These are phyloP conservation scores for Penicillium janthinellum DNA, from an alignment of 2,329 filamentous ascomycete genomes.

Conservation along the genomic window DNA sequence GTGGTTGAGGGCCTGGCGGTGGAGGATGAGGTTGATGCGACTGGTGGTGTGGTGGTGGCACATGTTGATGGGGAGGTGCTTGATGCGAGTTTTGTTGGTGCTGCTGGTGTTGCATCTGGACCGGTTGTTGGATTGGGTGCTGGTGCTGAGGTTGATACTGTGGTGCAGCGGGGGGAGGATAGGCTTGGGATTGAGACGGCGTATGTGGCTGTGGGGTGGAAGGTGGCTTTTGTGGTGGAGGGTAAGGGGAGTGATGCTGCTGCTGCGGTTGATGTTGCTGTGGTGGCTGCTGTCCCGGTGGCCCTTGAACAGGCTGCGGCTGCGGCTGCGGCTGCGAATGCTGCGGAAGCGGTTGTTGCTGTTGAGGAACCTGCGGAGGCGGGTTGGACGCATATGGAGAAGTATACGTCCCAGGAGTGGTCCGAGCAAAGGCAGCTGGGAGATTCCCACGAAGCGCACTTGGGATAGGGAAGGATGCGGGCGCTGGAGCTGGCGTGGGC, in stretches of 20 bases:
- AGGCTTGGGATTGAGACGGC: conserved; percentile 22
- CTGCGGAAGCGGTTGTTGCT: conserved; percentile 32
- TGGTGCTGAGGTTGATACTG: conserved; percentile 26
- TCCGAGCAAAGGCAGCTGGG: conserved; percentile 42
- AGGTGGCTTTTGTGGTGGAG: conserved; percentile 22
- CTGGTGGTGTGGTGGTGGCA: conserved; percentile 21
- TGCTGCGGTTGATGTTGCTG: conserved; percentile 23
- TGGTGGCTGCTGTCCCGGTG: conserved; percentile 15
- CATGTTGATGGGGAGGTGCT: conserved; percentile 10
- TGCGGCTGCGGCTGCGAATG: conserved; percentile 33
- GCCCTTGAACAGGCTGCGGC: conserved; percentile 20
- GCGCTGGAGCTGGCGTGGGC: conserved; percentile 23
- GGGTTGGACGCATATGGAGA: conserved; percentile 46
- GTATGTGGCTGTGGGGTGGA: conserved; percentile 25
- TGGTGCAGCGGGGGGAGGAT: conserved; percentile 19
- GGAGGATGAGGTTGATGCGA: conserved; percentile 29
- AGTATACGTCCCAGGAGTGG: conserved; percentile 41
- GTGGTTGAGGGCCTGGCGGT: conserved; percentile 19
- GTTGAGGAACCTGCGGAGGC: conserved; percentile 36
- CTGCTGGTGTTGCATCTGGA: conserved; percentile 10
- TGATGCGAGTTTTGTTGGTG: conserved; percentile 18
- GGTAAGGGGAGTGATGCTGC: conserved; percentile 30
- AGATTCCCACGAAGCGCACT: conserved; percentile 43
- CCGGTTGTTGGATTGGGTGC: conserved; percentile 18
- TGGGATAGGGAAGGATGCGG: conserved; percentile 38